Conservation (phyloP, 2,329 filamentous ascomycete genomes). For the Hypoxylon sp. region DNA sequence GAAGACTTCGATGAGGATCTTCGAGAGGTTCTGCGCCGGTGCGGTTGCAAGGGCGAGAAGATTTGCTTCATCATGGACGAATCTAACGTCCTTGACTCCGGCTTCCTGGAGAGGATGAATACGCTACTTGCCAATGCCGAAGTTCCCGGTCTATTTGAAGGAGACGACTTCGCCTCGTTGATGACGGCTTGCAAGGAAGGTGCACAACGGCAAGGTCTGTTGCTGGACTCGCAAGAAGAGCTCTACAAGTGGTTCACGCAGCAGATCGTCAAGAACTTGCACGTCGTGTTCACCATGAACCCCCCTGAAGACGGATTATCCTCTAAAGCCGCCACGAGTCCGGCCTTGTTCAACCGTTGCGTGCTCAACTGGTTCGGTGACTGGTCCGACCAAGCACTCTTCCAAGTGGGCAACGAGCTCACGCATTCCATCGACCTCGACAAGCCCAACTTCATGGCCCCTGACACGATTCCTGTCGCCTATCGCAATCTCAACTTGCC, state of each 20-base stretch:
- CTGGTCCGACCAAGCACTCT: slow-evolving; percentile 98
- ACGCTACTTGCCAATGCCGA: slow-evolving; percentile 98
- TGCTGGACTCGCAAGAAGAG: slow-evolving; percentile 97
- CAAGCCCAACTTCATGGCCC: slow-evolving; percentile 81
- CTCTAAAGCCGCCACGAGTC: slow-evolving; percentile 93
- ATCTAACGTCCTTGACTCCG: slow-evolving; percentile 96
- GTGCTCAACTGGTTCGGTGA: slow-evolving; percentile 99
- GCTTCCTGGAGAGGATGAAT: slow-evolving; percentile 99
- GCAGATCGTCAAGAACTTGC: slow-evolving; percentile 98
- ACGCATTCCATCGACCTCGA: slow-evolving; percentile 97
- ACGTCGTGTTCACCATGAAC: slow-evolving; percentile 99
- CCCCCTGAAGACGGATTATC: slow-evolving; percentile 93
- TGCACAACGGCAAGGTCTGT: slow-evolving; percentile 90
- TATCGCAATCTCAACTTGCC: slow-evolving; percentile 87
- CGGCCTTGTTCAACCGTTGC: slow-evolving; percentile 98
- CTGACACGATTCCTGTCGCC: slow-evolving; percentile 90
- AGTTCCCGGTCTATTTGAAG: slow-evolving; percentile 97
- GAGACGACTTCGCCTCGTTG: slow-evolving; percentile 96
- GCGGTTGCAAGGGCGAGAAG: slow-evolving; percentile 97
- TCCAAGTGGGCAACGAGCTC: slow-evolving; percentile 95
- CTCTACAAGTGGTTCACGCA: slow-evolving; percentile 99
- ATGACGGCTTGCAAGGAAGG: slow-evolving; percentile 99
- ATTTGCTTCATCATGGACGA: slow-evolving; percentile 99
- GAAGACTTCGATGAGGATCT: slow-evolving; percentile 99
- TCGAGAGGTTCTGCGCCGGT: slow-evolving; percentile 88